A percentile compares a stretch with the other conserved stretches of the same genome.
phyloP scores from a whole-genome alignment of 805 yeast species.

The Candida stauntonica region DNA sequence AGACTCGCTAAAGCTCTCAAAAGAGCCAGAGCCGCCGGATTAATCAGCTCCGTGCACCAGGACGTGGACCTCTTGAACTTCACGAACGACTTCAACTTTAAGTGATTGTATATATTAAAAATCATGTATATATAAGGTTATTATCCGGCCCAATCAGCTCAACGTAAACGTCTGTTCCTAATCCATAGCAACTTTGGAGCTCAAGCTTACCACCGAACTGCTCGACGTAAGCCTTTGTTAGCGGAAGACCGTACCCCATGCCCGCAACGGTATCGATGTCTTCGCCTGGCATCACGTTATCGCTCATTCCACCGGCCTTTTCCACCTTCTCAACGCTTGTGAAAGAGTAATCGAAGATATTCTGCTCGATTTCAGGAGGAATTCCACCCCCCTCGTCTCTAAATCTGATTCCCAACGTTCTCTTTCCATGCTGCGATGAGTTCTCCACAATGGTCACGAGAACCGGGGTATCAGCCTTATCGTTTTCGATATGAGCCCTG shows the following conservation, averaged over 20 bases:
- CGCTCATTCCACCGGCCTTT: constrained; percentile 43
- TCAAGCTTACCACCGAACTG: constrained; percentile 68
- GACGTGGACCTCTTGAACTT: constrained; percentile 33
- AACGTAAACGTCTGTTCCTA: constrained; percentile 77
- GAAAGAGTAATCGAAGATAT: constrained; percentile 82
- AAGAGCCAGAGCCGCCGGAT: constrained; percentile 76
- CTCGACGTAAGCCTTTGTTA: constrained; percentile 71
- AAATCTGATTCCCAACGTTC: constrained; percentile 59
- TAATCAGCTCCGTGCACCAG: constrained; percentile 70
- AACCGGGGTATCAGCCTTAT: constrained; percentile 36
- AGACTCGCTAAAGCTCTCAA: constrained; percentile 71
- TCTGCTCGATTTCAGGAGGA: constrained; percentile 54
- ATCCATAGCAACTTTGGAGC: constrained; percentile 66
- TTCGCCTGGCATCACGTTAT: constrained; percentile 65
- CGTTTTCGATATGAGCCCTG: constrained; percentile 80
- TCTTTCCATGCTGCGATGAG: constrained; percentile 21
- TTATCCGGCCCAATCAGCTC: constrained; percentile 34
- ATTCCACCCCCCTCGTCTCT: constrained; percentile 92
- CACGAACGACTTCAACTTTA: constrained; percentile 9
- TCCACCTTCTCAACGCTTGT: constrained; percentile 65
- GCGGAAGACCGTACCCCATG: constrained; percentile 92
- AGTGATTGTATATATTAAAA: constrained; percentile 1
- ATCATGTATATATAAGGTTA: constrained; percentile 10
- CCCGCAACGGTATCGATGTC: constrained; percentile 78
- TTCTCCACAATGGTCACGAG: constrained; percentile 40